phyloP scores from a whole-genome alignment of 2,329 filamentous ascomycete genomes.

The Paraphoma sp. region DNA sequence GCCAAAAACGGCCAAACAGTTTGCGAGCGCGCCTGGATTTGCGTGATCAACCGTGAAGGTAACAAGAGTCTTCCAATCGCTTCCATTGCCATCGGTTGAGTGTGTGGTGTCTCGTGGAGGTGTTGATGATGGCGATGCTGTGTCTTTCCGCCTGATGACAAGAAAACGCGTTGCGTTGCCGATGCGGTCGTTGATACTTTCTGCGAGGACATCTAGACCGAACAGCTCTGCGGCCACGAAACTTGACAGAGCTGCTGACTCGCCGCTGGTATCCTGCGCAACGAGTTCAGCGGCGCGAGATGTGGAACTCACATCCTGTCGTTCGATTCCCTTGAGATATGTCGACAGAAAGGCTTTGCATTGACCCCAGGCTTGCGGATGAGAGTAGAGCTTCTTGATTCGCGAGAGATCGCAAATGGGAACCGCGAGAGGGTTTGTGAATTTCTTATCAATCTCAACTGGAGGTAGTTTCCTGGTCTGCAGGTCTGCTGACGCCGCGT shows the following conservation, averaged over 20 bases:
- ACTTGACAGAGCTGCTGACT: conserved; percentile 79
- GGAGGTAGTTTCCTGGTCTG: neutral
- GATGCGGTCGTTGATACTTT: conserved; percentile 73
- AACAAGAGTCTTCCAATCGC: conserved; percentile 72
- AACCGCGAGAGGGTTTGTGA: neutral
- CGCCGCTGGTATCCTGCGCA: conserved; percentile 66
- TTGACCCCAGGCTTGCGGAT: conserved; percentile 95
- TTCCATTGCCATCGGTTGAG: neutral
- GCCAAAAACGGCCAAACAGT: conserved; percentile 80
- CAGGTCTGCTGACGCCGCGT: neutral
- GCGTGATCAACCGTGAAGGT: conserved; percentile 81
- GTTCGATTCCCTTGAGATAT: conserved; percentile 76
- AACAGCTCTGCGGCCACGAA: conserved; percentile 73
- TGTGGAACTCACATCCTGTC: conserved; percentile 84
- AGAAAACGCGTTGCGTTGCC: conserved; percentile 85
- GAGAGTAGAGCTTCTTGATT: conserved; percentile 82
- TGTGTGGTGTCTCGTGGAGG: neutral
- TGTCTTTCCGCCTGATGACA: conserved; percentile 56
- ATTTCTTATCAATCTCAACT: conserved; percentile 1
- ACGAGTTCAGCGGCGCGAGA: conserved; percentile 80
- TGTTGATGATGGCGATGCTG: neutral
- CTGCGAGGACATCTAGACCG: conserved; percentile 72
- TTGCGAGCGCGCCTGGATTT: conserved; percentile 80
- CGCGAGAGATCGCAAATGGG: conserved; percentile 57
- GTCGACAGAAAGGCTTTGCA: conserved; percentile 76